Conservation (phyloP, 352 stramenopile genomes). For the Globisporangium cederbergense region DNA sequence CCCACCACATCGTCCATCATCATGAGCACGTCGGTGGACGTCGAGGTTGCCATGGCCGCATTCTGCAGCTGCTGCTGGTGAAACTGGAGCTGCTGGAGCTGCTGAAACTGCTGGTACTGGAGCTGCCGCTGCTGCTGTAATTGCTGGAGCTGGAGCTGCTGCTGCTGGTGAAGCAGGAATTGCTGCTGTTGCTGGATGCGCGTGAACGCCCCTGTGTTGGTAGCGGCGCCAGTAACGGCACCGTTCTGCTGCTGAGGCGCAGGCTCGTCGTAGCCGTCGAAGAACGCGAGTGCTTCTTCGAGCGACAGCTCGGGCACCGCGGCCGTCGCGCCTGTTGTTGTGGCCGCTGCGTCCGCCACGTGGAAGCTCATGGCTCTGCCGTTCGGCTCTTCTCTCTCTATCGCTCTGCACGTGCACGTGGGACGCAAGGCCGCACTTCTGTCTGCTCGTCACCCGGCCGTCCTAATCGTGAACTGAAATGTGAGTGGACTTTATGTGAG, state of each 20-base stretch:
- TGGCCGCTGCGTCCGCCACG: neutral
- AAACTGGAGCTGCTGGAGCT: constrained; percentile 1
- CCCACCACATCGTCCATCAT: constrained; percentile 15
- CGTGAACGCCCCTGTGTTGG: neutral
- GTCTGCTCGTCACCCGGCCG: neutral
- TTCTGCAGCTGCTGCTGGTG: constrained; percentile 2
- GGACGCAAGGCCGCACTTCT: neutral
- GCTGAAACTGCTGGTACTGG: neutral
- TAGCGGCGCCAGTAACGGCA: neutral
- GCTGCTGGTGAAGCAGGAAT: neutral
- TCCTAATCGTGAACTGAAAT: neutral
- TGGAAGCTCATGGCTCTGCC: constrained; percentile 10
- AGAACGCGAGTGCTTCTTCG: constrained; percentile 22
- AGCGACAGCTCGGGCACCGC: constrained; percentile 13
- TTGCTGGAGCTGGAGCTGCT: constrained; percentile 1
- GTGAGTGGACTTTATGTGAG: neutral
- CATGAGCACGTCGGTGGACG: constrained; percentile 16
- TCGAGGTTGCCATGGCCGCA: neutral
- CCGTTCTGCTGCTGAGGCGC: neutral
- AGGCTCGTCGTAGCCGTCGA: constrained; percentile 18
- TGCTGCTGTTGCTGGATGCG: neutral
- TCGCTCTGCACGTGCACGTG: neutral
- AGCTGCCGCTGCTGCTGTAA: constrained; percentile 1
- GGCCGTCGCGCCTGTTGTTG: neutral
- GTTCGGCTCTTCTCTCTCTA: neutral